These are phyloP conservation scores for Entomophthora muscae DNA, from an alignment of 371 early-diverging fungal genomes.

Conservation along the genomic window DNA sequence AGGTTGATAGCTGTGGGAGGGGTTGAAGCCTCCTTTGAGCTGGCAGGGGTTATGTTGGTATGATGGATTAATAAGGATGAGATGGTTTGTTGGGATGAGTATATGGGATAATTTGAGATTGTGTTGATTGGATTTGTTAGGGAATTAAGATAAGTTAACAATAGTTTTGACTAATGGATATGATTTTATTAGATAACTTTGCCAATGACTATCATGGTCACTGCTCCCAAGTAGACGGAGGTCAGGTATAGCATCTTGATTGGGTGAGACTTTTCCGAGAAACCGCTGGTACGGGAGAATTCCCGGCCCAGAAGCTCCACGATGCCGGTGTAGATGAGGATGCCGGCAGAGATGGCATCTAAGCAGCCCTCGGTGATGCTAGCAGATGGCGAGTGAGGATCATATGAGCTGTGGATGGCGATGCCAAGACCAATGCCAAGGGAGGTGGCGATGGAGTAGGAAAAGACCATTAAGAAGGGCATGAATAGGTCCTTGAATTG, in stretches of 20 bases:
- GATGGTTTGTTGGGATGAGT: too few species aligned
- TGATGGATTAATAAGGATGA: too few species aligned
- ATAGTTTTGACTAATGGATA: too few species aligned
- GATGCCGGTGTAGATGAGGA: slow-evolving; percentile 56
- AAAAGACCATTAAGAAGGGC: slow-evolving; percentile 20
- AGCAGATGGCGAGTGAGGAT: slow-evolving; percentile 27
- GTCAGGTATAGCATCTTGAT: slow-evolving; percentile 27
- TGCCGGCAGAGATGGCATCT: slow-evolving; percentile 58
- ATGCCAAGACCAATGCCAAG: slow-evolving; percentile 64
- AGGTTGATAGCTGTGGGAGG: too few species aligned
- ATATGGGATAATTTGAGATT: too few species aligned
- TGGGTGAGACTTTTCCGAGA: slow-evolving; percentile 19
- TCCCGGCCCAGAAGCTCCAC: slow-evolving; percentile 51
- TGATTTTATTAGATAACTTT: too few species aligned
- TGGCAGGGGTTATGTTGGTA: too few species aligned
- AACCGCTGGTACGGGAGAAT: slow-evolving; percentile 32
- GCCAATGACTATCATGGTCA: slow-evolving; percentile 54
- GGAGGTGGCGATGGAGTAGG: slow-evolving; percentile 45
- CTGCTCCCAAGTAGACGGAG: slow-evolving; percentile 44
- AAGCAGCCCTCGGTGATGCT: slow-evolving; percentile 52
- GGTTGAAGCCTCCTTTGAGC: too few species aligned
- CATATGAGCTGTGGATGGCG: slow-evolving; percentile 34
- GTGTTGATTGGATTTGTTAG: too few species aligned
- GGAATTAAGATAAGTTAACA: too few species aligned
- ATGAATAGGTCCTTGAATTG: slow-evolving; percentile 12